A percentile compares a stretch with the other conserved stretches of the same genome.
phyloP scores from a whole-genome alignment of 2,329 filamentous ascomycete genomes.

The Ascochyta fabae region DNA sequence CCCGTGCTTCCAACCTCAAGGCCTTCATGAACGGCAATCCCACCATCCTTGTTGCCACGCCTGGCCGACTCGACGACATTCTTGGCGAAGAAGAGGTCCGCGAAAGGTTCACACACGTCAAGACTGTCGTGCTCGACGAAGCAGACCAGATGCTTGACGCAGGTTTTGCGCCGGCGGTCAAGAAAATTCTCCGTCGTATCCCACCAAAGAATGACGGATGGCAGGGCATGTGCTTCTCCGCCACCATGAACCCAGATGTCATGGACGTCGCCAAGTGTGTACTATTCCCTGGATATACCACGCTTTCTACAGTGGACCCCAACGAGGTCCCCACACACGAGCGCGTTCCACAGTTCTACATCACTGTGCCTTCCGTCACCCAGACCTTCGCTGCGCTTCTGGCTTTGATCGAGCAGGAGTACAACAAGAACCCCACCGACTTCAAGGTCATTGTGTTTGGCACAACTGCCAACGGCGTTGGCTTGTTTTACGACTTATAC shows the following conservation, averaged over 20 bases:
- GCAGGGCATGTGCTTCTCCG: conserved; percentile 59
- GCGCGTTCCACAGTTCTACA: conserved; percentile 57
- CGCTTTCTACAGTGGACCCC: conserved; percentile 53
- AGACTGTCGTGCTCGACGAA: conserved; percentile 54
- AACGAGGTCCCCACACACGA: conserved; percentile 56
- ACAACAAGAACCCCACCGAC: conserved; percentile 45
- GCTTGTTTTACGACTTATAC: conserved; percentile 51
- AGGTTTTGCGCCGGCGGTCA: conserved; percentile 61
- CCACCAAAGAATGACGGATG: conserved; percentile 58
- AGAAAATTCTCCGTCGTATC: conserved; percentile 58
- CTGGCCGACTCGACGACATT: conserved; percentile 57
- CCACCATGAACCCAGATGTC: conserved; percentile 54
- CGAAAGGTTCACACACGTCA: conserved; percentile 53
- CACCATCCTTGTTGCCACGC: conserved; percentile 56
- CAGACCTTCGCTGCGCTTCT: conserved; percentile 56
- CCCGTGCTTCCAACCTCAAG: conserved; percentile 41
- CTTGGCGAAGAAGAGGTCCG: conserved; percentile 53
- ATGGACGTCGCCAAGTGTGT: conserved; percentile 54
- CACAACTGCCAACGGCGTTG: conserved; percentile 55
- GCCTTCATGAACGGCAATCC: conserved; percentile 47
- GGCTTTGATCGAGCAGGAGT: conserved; percentile 55
- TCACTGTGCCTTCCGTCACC: conserved; percentile 52
- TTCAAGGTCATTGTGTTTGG: conserved; percentile 58
- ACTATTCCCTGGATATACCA: conserved; percentile 51
- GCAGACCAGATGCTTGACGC: conserved; percentile 58